Evolutionary conservation across 129 eudicot species (phyloP), one percentile per base, ranked within the genome.

Genomic region (Flaveria robusta): DNA sequence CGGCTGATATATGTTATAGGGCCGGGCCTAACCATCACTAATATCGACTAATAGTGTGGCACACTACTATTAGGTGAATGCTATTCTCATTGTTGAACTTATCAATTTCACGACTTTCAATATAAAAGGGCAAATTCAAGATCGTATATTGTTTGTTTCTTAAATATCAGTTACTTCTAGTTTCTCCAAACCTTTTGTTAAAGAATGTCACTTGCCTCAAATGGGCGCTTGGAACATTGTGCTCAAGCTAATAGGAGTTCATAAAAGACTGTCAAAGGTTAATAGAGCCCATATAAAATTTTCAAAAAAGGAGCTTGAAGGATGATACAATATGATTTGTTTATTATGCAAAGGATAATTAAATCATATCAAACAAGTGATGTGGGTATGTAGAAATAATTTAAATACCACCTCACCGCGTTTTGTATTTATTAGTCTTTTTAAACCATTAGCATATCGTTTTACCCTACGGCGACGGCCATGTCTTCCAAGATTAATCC

Each of bases 391-490:
- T 68, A 3, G 62, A 68, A 58, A 70, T 42, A 43, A 54, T 70
- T 43, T 78, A 5, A n/a, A 34, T 65, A 39, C 76, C 54, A 64
- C 62, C 91, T 85, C 77, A 93, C 98, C 98, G 81, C 87, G 93
- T 75, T 94, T 94, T 79, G 87, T 88, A 85, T 70, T 83, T 75
- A 94, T 82, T 7, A 94, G 93, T 81, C 86, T 88, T 77, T 86
- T 93, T 73, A 93, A 65, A 66, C 90, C 91, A 79, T 83, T 78
- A 3, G 98, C 97, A 87, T 88, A 90, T 22, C 69, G 83, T 75
- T 86, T 87, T 79, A 94, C 96, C 75, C 93, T 87, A 58, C 80
- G 96, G 31, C 96, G 96, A 81, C 82, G 97, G 45, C 89, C 91
- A 62, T 62, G 67, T 62, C 37, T 26, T 56, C 87, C 93, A 72